phyloP scores from a whole-genome alignment of 768 basidiomycete species.

The Suillus subluteus region DNA sequence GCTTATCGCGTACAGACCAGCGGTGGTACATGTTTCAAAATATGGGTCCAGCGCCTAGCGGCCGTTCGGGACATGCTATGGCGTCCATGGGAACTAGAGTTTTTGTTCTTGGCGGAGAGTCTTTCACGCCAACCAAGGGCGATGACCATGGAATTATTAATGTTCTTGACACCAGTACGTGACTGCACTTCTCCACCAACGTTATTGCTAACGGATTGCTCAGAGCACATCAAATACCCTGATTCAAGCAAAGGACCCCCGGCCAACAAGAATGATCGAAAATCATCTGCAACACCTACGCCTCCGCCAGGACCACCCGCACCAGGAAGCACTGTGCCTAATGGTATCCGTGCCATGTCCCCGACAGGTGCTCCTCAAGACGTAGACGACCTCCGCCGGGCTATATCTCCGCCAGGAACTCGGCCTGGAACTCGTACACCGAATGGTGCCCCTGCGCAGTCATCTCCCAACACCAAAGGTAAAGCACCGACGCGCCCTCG shows the following conservation, averaged over 20 bases:
- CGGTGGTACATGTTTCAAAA: conserved; percentile 99
- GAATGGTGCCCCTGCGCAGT: conserved; percentile 25
- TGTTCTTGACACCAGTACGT: conserved; percentile 92
- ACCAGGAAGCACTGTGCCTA: conserved; percentile 34
- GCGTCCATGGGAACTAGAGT: conserved; percentile 87
- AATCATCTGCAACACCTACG: conserved; percentile 48
- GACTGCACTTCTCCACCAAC: not conserved
- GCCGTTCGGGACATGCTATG: conserved; percentile 98
- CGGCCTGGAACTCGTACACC: conserved; percentile 45
- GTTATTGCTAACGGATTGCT: conserved; percentile 10
- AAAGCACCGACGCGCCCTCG: conserved; percentile 55
- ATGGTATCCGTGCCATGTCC: conserved; percentile 64
- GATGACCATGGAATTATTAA: conserved; percentile 88
- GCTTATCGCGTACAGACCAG: conserved; percentile 60
- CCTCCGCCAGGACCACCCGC: conserved; percentile 33
- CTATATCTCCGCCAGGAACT: conserved; percentile 62
- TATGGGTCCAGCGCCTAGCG: conserved; percentile 95
- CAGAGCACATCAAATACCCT: conserved; percentile 94
- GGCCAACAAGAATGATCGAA: conserved; percentile 37
- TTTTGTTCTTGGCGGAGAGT: conserved; percentile 95
- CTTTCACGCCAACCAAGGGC: conserved; percentile 67
- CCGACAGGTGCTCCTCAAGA: conserved; percentile 54
- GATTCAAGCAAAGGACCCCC: conserved; percentile 55
- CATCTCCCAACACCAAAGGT: conserved; percentile 40
- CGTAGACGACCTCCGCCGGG: conserved; percentile 62